Evolutionary conservation across 2,329 filamentous ascomycete species (phyloP), one percentile per base, ranked within the genome.

Genomic region (Botryotinia globosa): DNA sequence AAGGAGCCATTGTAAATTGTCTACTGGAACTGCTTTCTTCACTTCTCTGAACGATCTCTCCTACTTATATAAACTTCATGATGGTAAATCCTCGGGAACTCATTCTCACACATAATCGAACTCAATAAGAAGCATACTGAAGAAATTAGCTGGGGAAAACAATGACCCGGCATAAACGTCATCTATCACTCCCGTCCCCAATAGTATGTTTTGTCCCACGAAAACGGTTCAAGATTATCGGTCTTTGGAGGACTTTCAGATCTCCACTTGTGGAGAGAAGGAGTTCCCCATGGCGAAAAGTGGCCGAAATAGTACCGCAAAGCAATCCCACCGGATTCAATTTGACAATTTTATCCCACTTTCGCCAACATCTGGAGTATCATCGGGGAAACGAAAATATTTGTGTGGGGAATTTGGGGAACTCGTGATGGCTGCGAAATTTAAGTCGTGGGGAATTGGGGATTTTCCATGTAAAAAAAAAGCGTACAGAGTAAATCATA

Each of bases 1-100:
- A 37, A 29, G 62, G 69, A 42, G 69, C 62, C 69, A 72, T 72
- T 72, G 48, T 56, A 45, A 59, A 39, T 59, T 67, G 39, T 67
- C 44, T 59, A 56, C 51, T 67, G 51, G n/a, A 72, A 39, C 29
- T 72, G 32, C 48, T 58, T 39, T 16, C 4, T 54, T 59, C 37
- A 29, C n/a, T 39, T 45, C 39, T 22, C 29, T 8, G 29, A 51
- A 66, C 2, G 22, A 39, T 32, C 22, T 32, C 37, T 48, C n/a
- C 16, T 39, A 58, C 45, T 71, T 67, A 66, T 63, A 71, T 67
- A 32, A 45, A n/a, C 8, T 44, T 54, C 29, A 34, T 39, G 22
- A 29, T 56, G 69, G 69, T 10, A 67, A 20, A 67, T 67, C 37
- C 48, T 72, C 69, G 69, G 69, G 25, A 54, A 22, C 10, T 37